Conservation (phyloP, 371 early-diverging fungal genomes). For the Entomophthora muscae region DNA sequence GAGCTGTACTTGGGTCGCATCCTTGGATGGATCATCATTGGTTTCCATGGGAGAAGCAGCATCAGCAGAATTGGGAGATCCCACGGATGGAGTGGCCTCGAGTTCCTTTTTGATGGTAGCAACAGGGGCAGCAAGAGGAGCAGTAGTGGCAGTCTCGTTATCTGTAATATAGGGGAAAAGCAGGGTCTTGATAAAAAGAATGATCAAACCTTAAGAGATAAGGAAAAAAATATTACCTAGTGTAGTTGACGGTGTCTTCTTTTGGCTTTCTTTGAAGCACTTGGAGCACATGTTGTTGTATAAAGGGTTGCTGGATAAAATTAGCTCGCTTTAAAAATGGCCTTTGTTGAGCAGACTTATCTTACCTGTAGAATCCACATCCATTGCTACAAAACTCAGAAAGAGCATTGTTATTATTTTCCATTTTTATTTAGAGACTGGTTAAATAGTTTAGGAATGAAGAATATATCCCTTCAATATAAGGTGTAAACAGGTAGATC, state of each 20-base stretch:
- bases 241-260: slow-evolving; percentile 7
- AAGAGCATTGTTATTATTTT: slow-evolving; percentile 36
- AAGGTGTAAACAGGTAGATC: not conserved
- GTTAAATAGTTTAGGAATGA: not conserved
- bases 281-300: slow-evolving; percentile 65
- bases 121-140: slow-evolving; percentile 9
- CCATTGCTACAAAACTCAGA: slow-evolving; percentile 35
- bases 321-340: too few species aligned
- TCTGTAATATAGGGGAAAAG: slow-evolving; percentile 3
- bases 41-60: slow-evolving; percentile 11
- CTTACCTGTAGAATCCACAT: slow-evolving; percentile 45
- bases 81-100: not conserved
- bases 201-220: slow-evolving; percentile 10
- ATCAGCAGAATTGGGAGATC: slow-evolving; percentile 5
- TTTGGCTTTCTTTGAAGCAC: slow-evolving; percentile 44
- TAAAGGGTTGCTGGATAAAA: slow-evolving; percentile 23
- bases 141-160: slow-evolving; percentile 10
- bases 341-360: too few species aligned
- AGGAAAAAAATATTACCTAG: not conserved
- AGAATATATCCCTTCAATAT: not conserved
- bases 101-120: not conserved
- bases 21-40: slow-evolving; percentile 9
- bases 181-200: not conserved
- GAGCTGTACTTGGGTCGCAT: slow-evolving; percentile 25
- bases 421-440: slow-evolving; percentile 14